A percentile compares a stretch with the other conserved stretches of the same genome.
These are phyloP conservation scores for Yarrowia sp. DNA, from an alignment of 805 yeast genomes.

Conservation along the genomic window DNA sequence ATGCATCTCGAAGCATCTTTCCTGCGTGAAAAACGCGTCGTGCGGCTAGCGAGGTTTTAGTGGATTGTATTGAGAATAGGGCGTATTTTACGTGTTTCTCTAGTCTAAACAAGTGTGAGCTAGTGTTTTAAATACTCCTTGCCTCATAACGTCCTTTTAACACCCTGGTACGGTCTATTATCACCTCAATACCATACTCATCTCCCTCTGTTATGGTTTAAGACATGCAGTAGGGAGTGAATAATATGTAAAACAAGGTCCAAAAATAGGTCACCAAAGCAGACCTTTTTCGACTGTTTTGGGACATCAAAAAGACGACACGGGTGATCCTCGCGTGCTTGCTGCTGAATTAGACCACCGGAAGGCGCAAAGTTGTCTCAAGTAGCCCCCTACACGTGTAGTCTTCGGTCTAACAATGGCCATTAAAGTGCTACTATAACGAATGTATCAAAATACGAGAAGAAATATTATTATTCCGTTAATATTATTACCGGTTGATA, in stretches of 20 bases:
- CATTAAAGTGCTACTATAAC: too few species aligned
- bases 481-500: neutral
- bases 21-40: slow-evolving; percentile 14
- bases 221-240: slow-evolving; percentile 8
- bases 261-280: neutral
- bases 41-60: neutral
- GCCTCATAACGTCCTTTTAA: too few species aligned
- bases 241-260: neutral
- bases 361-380: too few species aligned
- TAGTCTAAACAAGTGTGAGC: too few species aligned
- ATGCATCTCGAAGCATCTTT: neutral
- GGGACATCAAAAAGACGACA: neutral
- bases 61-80: neutral
- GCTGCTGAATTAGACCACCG: neutral
- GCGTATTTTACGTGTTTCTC: neutral
- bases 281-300: neutral
- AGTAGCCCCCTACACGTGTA: too few species aligned
- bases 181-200: too few species aligned
- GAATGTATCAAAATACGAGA: too few species aligned
- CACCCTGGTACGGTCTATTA: too few species aligned
- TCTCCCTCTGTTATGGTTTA: neutral
- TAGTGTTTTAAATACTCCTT: too few species aligned
- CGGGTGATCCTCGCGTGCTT: neutral
- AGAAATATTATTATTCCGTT: too few species aligned
- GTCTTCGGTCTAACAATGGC: too few species aligned